Evolutionary conservation across 768 basidiomycete genomes (phyloP).

Genomic region (Rhodosporidiobolus sp.): DNA sequence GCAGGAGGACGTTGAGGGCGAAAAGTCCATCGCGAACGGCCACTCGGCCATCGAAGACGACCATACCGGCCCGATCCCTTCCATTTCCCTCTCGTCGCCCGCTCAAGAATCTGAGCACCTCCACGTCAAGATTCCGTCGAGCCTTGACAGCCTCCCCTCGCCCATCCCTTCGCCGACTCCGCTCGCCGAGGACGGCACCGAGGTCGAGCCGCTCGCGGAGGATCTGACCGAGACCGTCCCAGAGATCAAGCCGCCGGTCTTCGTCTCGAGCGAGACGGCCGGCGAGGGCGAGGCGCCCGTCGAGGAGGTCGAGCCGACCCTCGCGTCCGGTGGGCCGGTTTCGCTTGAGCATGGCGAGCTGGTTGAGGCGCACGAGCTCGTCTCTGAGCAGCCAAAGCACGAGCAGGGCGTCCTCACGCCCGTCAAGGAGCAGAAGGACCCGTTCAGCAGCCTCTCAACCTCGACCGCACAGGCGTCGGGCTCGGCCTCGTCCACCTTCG

Average conservation of each 20-base stretch:
- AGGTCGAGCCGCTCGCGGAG: not conserved
- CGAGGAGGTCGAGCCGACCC: not conserved
- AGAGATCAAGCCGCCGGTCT: conserved; percentile 4
- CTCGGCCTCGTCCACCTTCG: not conserved
- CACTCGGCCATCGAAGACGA: not conserved
- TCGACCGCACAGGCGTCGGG: no score
- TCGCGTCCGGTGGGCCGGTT: not conserved
- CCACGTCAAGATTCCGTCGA: conserved; percentile 14
- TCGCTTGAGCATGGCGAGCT: no score
- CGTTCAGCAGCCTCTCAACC: not conserved
- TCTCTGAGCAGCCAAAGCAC: no score
- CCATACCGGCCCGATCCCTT: not conserved
- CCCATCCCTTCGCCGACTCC: conserved; percentile 15
- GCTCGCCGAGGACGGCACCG: not conserved
- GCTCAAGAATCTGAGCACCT: conserved; percentile 14
- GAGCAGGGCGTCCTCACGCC: no score
- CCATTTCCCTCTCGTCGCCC: not conserved
- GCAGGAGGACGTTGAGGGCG: not conserved
- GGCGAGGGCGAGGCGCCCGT: not conserved
- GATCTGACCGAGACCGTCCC: conserved; percentile 5
- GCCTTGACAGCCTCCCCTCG: conserved; percentile 12
- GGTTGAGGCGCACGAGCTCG: no score
- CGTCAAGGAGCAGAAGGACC: no score
- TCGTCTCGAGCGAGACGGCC: not conserved
- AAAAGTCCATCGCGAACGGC: not conserved